Base-by-base conservation (phyloP, 352 stramenopile genomes). In the Globisporangium barbulae region DNA sequence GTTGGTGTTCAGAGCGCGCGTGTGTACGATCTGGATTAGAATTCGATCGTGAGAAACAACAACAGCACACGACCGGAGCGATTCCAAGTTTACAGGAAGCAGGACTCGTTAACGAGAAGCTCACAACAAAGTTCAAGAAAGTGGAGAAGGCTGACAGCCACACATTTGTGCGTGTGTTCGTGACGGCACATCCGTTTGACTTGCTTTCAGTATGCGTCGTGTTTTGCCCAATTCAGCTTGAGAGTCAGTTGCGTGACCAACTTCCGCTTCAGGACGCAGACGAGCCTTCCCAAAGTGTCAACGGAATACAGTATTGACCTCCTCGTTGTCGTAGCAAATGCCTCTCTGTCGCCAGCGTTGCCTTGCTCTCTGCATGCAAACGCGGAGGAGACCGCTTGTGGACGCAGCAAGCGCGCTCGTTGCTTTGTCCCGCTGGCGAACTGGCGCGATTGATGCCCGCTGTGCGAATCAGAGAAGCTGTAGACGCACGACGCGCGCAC, bases 191-290 rank as follows among this genome's bases (percentile, higher is more conserved):
- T 54, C 48, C 48, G 22, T 54, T 54, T 54, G 25, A 35, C 48
- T 54, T 54, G 52, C 33, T 58, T 45, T 45, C 28, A 44, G 19
- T 58, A 58, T 19, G 52, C 5, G 9, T 8, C 12, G 31, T 28
- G 25, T 54, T 30, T 35, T 35, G 48, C 22, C 8, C 48, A 54
- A 41, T 28, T 28, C 25, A 28, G 25, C 25, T 28, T 28, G 13
- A 35, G 48, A 31, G 25, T 53, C 47, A 33, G 22, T 12, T 41
- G 35, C 35, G 35, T 15, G 17, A 17, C 48, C 33, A 22, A 37
- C 48, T 54, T 19, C 21, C 25, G 12, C 48, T 54, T 54, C 47
- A 33, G 30, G 22, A 30, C 48, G 22, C 48, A 54, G 48, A 54
- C 48, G 25, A 35, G 48, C 48, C 48, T 35, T 22, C 21, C 13